These are phyloP conservation scores for Claviceps humidiphila DNA, from an alignment of 2,329 filamentous ascomycete species.

Conservation along the genomic window DNA sequence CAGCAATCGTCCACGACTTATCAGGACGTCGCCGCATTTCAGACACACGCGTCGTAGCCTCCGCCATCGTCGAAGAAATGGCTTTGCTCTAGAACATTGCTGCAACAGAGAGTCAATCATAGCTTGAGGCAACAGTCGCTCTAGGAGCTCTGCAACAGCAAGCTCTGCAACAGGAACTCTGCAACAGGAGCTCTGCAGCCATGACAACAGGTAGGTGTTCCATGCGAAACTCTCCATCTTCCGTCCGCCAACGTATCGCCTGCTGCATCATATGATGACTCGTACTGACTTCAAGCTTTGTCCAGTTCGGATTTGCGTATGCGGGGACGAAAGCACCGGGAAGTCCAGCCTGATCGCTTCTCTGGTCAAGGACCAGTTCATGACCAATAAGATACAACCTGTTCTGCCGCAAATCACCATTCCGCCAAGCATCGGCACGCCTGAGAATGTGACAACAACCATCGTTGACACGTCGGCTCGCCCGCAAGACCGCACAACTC, in stretches of 20 bases:
- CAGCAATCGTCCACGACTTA: neutral
- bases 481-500: slow-evolving; percentile 78
- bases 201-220: slow-evolving; percentile 3
- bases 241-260: too few relatives aligned
- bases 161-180: neutral
- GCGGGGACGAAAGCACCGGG: slow-evolving; percentile 90
- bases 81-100: slow-evolving; percentile 4
- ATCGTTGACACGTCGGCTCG: slow-evolving; percentile 95
- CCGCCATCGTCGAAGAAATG: slow-evolving; percentile 8
- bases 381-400: slow-evolving; percentile 87
- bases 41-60: neutral
- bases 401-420: slow-evolving; percentile 93
- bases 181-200: slow-evolving; percentile 2
- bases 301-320: slow-evolving; percentile 79
- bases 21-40: neutral
- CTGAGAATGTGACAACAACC: slow-evolving; percentile 92
- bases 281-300: slow-evolving; percentile 3
- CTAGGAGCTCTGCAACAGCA: slow-evolving; percentile 4
- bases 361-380: slow-evolving; percentile 93
- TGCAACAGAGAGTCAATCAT: slow-evolving; percentile 3
- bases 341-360: slow-evolving; percentile 91
- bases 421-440: slow-evolving; percentile 80
- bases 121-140: slow-evolving; percentile 1
- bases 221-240: neutral
- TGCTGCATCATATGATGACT: neutral